Conservation (phyloP, 345 rosid genomes). For the Arabidopsis suecica region DNA sequence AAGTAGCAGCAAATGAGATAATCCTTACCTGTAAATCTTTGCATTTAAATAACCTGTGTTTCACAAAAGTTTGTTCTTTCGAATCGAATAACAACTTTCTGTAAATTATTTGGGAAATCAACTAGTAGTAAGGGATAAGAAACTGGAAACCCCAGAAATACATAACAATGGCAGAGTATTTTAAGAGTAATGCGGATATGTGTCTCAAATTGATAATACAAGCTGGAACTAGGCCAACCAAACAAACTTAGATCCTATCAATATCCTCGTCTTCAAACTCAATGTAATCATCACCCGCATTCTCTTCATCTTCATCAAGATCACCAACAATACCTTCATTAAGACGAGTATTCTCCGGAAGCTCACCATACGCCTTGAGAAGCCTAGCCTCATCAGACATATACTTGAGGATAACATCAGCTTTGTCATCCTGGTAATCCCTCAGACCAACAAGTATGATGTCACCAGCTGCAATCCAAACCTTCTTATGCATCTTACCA, state of each 20-base stretch:
- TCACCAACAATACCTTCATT: constrained; percentile 74
- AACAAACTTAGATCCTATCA: constrained; percentile 60
- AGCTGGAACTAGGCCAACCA: constrained; percentile 14
- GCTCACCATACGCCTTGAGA: constrained; percentile 74
- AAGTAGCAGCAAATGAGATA: not conserved
- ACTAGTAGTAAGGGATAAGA: constrained; percentile 5
- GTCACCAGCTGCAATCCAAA: constrained; percentile 85
- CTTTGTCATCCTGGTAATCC: constrained; percentile 84
- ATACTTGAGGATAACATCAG: constrained; percentile 80
- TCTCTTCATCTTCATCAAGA: constrained; percentile 70
- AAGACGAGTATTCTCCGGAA: constrained; percentile 66
- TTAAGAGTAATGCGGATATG: not conserved
- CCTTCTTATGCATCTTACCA: constrained; percentile 88
- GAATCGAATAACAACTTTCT: not conserved
- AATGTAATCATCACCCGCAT: constrained; percentile 60
- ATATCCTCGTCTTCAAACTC: constrained; percentile 85
- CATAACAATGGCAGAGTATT: constrained; percentile 25
- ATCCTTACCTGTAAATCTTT: constrained; percentile 23
- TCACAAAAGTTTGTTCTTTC: constrained; percentile 4
- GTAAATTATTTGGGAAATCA: constrained; percentile 28
- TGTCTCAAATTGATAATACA: constrained; percentile 39
- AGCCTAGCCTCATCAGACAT: constrained; percentile 85
- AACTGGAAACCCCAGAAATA: constrained; percentile 18
- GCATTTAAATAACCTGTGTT: not conserved
- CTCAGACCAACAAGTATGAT: constrained; percentile 79